Evolutionary conservation across 176 grass and related monocot species (phyloP).

Genomic region (Oryza punctata): DNA sequence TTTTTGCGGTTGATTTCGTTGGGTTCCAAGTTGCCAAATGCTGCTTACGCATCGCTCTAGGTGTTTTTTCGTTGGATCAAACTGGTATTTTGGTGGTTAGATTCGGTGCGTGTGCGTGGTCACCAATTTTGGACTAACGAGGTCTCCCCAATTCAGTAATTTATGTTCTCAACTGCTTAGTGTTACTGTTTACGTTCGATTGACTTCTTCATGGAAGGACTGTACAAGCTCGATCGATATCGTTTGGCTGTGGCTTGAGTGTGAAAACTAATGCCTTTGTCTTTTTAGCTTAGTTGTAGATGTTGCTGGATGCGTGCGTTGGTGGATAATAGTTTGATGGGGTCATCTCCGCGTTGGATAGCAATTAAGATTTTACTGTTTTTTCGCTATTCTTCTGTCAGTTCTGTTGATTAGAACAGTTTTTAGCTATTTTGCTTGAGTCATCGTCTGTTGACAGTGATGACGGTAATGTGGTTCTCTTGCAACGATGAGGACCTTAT

Average conservation of each 20-base stretch:
- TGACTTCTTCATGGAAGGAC: not conserved
- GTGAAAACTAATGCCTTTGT: constrained; percentile 7
- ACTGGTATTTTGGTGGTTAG: constrained; percentile 23
- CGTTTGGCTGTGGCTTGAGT: not conserved
- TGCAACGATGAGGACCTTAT: not conserved
- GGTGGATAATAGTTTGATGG: constrained; percentile 6
- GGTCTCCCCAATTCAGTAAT: not conserved
- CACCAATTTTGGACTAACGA: not conserved
- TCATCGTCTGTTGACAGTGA: not conserved
- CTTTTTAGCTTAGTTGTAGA: not conserved
- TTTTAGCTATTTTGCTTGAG: not conserved
- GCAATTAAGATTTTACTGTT: not conserved
- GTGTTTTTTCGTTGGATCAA: not conserved
- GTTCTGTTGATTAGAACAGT: not conserved
- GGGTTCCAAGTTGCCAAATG: not conserved
- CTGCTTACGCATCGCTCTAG: not conserved
- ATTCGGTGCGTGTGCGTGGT: constrained; percentile 9
- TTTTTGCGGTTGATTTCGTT: constrained; percentile 26
- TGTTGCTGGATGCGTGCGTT: not conserved
- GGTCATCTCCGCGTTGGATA: not conserved
- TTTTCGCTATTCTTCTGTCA: not conserved
- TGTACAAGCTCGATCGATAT: not conserved
- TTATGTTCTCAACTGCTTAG: constrained; percentile 10
- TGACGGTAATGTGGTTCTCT: constrained; percentile 7
- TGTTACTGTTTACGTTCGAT: not conserved